Evolutionary conservation across 2,329 filamentous ascomycete genomes (phyloP), one percentile per base, ranked within the genome.

Genomic region (Triangularia verruculosa): DNA sequence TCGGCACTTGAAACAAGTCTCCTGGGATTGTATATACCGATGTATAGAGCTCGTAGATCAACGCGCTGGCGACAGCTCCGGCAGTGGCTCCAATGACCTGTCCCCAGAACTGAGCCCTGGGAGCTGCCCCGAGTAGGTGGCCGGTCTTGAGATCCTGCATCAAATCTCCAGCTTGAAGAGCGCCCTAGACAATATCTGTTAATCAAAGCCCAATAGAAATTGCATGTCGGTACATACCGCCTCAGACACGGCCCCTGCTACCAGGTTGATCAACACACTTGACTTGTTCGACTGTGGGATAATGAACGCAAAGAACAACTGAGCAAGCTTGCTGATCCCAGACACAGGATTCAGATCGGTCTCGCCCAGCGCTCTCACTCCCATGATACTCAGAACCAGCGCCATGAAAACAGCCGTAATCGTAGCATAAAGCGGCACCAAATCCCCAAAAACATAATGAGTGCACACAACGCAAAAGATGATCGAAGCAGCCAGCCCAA

Each of bases 81-180:
- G 91, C 87, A 0, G 91, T 89, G 34, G 90, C 92, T 4, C 95
- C 95, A 60, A 99, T 93, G 20, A 98, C 86, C 74, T 99, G 95
- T 0, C 95, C 95, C 83, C 92, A 97, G 74, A 99, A 99, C 72
- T 99, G 95, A 0, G 95, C 95, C 70, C 91, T 95, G 0, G 95
- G 95, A 3, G 92, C 91, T 0, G 95, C 95, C 11, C 94, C 93
- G 0, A 99, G 84, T 0, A 99, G 80, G 75, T 99, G 93, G 0
- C 95, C 95, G 0, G 95, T 97, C 76, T 99, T 99, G 28, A 99
- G 84, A 74, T 99, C 95, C 74, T 99, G 95, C 85, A 99, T 91
- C 61, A 99, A 86, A 75, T 99, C 95, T 8, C 95, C 95, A 2
- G 95, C 94, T 79, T 99, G 95, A 4, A 98, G 81, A 3, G 95